These are phyloP conservation scores for Phialophora macrospora DNA, from an alignment of 2,329 filamentous ascomycete genomes.

Conservation along the genomic window DNA sequence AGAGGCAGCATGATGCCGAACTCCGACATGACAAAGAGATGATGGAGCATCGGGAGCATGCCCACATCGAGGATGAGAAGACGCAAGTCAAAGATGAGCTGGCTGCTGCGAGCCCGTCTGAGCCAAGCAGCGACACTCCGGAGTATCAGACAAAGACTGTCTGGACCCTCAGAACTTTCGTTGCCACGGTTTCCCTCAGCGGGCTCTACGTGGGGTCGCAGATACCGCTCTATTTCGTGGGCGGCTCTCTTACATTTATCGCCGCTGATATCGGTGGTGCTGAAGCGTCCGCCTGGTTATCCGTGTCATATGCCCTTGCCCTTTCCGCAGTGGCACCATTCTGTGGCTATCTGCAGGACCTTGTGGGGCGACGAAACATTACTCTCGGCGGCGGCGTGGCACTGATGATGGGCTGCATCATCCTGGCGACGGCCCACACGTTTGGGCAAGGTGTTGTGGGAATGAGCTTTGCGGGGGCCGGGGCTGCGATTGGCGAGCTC, in stretches of 20 bases:
- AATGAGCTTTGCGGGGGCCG: slow-evolving; percentile 31
- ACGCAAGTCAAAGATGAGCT: slow-evolving; percentile 3
- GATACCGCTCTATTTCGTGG: slow-evolving; percentile 34
- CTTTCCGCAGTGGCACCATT: slow-evolving; percentile 32
- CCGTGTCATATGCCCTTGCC: slow-evolving; percentile 29
- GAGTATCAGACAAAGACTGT: slow-evolving; percentile 26
- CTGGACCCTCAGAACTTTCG: slow-evolving; percentile 25
- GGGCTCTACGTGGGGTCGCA: slow-evolving; percentile 31
- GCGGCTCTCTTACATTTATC: slow-evolving; percentile 33
- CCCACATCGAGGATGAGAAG: slow-evolving; percentile 7
- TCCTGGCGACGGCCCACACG: slow-evolving; percentile 29
- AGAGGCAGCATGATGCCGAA: slow-evolving; percentile 25
- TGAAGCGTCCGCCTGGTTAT: slow-evolving; percentile 29
- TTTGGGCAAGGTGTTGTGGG: slow-evolving; percentile 29
- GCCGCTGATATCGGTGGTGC: slow-evolving; percentile 28
- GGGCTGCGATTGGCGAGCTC: slow-evolving; percentile 32
- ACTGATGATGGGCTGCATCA: slow-evolving; percentile 29
- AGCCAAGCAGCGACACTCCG: slow-evolving; percentile 11
- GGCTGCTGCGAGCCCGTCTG: not conserved
- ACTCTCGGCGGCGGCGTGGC: slow-evolving; percentile 25
- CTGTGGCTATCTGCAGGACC: slow-evolving; percentile 33
- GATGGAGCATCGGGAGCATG: slow-evolving; percentile 23
- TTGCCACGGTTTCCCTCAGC: slow-evolving; percentile 20
- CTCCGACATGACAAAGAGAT: slow-evolving; percentile 17
- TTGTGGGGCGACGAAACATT: slow-evolving; percentile 31